These are phyloP conservation scores for Schizothecium vesticola DNA, from an alignment of 495 filamentous ascomycete species.

Conservation along the genomic window DNA sequence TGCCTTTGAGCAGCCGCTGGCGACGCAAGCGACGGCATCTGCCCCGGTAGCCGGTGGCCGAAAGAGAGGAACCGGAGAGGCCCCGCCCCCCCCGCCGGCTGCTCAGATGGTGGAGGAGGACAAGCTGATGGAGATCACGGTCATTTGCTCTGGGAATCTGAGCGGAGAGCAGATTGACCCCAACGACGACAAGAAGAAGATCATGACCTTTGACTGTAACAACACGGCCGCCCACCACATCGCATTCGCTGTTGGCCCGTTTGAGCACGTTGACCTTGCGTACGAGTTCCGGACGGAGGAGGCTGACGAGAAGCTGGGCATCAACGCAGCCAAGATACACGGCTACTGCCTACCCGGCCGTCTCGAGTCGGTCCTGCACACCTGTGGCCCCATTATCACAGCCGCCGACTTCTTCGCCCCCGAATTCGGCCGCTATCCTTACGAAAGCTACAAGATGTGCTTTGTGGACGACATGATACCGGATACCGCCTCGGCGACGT, in stretches of 20 bases:
- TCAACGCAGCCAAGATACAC: conserved; percentile 75
- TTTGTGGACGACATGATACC: conserved; percentile 83
- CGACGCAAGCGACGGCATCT: conserved; percentile 22
- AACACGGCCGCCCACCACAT: conserved; percentile 76
- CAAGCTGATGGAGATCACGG: conserved; percentile 75
- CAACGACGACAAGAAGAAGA: conserved; percentile 70
- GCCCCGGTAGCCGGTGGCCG: conserved; percentile 15
- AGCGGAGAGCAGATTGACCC: conserved; percentile 73
- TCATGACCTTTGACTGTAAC: conserved; percentile 68
- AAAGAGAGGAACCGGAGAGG: conserved; percentile 33
- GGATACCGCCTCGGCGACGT: conserved; percentile 70
- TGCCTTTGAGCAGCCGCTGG: conserved; percentile 52
- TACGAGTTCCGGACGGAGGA: conserved; percentile 81
- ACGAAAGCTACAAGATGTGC: conserved; percentile 79
- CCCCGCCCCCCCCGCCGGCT: conserved; percentile 22
- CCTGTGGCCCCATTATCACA: conserved; percentile 52
- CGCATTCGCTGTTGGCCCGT: conserved; percentile 87
- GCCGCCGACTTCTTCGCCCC: conserved; percentile 83
- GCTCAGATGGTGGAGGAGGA: conserved; percentile 61
- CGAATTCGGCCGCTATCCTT: conserved; percentile 81
- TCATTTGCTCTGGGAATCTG: conserved; percentile 84
- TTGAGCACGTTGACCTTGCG: conserved; percentile 82
- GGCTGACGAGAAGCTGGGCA: conserved; percentile 82
- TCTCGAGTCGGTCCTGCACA: conserved; percentile 72
- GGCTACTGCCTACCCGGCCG: conserved; percentile 86